Evolutionary conservation across 1,284 basidiomycete genomes (phyloP).

Genomic region (Mycosarcoma maydis): DNA sequence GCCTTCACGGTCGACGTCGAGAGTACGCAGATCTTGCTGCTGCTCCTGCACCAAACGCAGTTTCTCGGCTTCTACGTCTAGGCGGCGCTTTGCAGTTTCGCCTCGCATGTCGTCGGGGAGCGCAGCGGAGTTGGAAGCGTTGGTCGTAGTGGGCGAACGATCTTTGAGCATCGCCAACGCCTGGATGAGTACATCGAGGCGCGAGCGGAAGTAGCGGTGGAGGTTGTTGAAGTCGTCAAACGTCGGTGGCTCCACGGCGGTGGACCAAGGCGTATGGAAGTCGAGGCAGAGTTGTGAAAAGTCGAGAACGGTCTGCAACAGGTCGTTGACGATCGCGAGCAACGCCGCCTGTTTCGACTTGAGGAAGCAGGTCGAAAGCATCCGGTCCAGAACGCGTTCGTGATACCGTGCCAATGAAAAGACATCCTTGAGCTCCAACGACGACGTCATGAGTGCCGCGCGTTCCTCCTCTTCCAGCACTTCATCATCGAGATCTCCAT

Average conservation of each 20-base stretch:
- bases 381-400: slow-evolving; percentile 49
- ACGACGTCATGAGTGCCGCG: slow-evolving; percentile 22
- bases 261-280: slow-evolving; percentile 16
- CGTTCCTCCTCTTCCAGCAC: slow-evolving; percentile 28
- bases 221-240: slow-evolving; percentile 26
- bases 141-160: slow-evolving; percentile 1
- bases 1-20: slow-evolving; percentile 23
- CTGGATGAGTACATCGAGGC: slow-evolving; percentile 29
- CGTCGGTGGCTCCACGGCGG: slow-evolving; percentile 9
- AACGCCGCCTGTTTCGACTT: slow-evolving; percentile 32
- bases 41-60: slow-evolving; percentile 23
- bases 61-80: slow-evolving; percentile 35
- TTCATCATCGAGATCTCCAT: slow-evolving; percentile 37
- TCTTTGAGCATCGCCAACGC: slow-evolving; percentile 33
- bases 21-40: slow-evolving; percentile 22
- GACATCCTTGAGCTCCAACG: slow-evolving; percentile 50
- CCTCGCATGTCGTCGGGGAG: neutral
- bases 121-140: neutral
- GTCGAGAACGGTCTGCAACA: slow-evolving; percentile 40
- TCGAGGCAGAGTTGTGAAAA: slow-evolving; percentile 39
- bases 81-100: slow-evolving; percentile 17
- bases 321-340: slow-evolving; percentile 20
- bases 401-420: slow-evolving; percentile 55
- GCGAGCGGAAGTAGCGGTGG: slow-evolving; percentile 11
- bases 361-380: slow-evolving; percentile 50